Percentiles rank a stretch among this genome's conserved stretches.
These are phyloP conservation scores for Trichoderma atroviride DNA, from an alignment of 2,329 filamentous ascomycete genomes.

Conservation along the genomic window DNA sequence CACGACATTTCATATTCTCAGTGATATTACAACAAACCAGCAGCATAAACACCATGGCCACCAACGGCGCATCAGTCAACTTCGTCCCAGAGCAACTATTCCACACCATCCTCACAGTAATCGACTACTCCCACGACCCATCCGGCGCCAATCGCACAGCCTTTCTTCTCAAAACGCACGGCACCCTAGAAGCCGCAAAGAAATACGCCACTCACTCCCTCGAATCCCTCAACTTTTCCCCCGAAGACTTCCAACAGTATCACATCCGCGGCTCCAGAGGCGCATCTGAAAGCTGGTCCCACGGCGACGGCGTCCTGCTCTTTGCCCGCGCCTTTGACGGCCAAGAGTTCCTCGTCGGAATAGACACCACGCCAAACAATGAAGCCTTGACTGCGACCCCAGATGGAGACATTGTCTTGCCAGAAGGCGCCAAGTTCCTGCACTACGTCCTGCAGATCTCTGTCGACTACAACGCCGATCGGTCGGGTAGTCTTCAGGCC, in stretches of 20 bases:
- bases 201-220: constrained; percentile 40
- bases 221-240: constrained; percentile 39
- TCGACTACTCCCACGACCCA: constrained; percentile 34
- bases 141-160: constrained; percentile 36
- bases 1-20: background rate
- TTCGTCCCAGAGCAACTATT: constrained; percentile 39
- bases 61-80: background rate
- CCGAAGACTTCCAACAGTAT: constrained; percentile 43
- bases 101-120: constrained; percentile 44
- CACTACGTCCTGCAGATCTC: constrained; percentile 48
- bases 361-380: constrained; percentile 45
- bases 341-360: constrained; percentile 42
- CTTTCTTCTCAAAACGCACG: constrained; percentile 46
- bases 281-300: constrained; percentile 37
- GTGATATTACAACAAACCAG: background rate
- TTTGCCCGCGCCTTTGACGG: constrained; percentile 42
- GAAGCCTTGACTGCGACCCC: constrained; percentile 33
- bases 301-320: constrained; percentile 45
- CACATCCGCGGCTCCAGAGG: constrained; percentile 29
- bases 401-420: constrained; percentile 32
- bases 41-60: background rate
- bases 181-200: constrained; percentile 42
- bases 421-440: constrained; percentile 37
- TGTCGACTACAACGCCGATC: constrained; percentile 46
- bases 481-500: constrained; percentile 38